Conservation (phyloP, 202 grass and related monocot species). For the Setaria italica region DNA sequence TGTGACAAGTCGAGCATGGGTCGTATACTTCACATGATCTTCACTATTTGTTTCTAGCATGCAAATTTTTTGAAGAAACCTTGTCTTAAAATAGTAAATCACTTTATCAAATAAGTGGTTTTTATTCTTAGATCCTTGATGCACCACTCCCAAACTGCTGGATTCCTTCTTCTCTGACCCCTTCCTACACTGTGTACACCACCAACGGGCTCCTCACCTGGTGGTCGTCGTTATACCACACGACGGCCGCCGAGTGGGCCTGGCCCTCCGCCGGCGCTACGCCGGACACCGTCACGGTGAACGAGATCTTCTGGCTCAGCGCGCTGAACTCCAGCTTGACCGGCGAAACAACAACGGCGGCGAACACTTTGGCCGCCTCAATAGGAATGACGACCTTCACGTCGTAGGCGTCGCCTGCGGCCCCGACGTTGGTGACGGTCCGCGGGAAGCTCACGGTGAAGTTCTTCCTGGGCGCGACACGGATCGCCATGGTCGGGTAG, state of each 20-base stretch:
- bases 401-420: neutral
- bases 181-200: slow-evolving; percentile 12
- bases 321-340: slow-evolving; percentile 21
- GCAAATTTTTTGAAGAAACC: too few relatives aligned
- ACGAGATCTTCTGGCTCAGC: neutral
- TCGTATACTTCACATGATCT: too few relatives aligned
- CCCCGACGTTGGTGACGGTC: slow-evolving; percentile 42
- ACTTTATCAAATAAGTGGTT: too few relatives aligned
- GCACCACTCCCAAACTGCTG: too few relatives aligned
- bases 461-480: neutral
- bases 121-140: too few relatives aligned
- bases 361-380: neutral
- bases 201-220: slow-evolving; percentile 49
- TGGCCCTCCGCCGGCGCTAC: neutral
- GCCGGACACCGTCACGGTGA: slow-evolving; percentile 34
- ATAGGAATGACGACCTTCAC: neutral
- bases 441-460: slow-evolving; percentile 36
- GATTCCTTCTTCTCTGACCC: too few relatives aligned
- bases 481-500: slow-evolving; percentile 44
- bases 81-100: too few relatives aligned
- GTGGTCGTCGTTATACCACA: slow-evolving; percentile 44
- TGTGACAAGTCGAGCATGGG: too few relatives aligned
- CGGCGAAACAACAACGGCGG: slow-evolving; percentile 13
- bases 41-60: too few relatives aligned
- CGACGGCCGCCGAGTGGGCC: slow-evolving; percentile 1